A percentile compares a stretch with the other conserved stretches of the same genome.
phyloP scores from a whole-genome alignment of 768 basidiomycete species.

The Mycena chlorophos region DNA sequence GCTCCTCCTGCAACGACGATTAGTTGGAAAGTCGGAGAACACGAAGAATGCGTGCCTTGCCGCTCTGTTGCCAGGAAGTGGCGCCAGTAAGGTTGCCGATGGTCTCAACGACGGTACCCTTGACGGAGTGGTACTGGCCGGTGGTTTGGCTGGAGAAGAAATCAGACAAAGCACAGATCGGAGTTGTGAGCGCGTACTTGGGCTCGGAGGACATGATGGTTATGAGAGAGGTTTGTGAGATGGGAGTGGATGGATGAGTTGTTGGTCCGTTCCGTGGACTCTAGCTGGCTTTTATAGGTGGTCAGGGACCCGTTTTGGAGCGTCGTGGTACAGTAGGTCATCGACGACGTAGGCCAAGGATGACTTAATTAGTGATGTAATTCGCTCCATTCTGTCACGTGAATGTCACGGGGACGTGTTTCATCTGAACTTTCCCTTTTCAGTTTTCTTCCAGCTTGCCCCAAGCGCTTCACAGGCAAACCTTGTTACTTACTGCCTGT shows the following conservation, averaged over 20 bases:
- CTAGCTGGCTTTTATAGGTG: not conserved
- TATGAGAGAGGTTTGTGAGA: not conserved
- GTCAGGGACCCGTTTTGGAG: not conserved
- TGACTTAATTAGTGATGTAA: not conserved
- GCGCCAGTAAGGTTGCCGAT: slow-evolving; percentile 42
- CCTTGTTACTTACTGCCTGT: too few species aligned
- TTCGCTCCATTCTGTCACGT: not conserved
- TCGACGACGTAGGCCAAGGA: not conserved
- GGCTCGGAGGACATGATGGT: not conserved
- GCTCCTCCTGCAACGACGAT: slow-evolving; percentile 29
- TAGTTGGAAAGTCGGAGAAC: not conserved
- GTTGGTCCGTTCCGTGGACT: not conserved
- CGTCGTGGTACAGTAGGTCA: not conserved
- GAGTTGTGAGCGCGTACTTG: too few species aligned
- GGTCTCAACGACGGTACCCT: slow-evolving; percentile 16
- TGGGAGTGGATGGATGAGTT: not conserved
- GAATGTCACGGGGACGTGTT: not conserved
- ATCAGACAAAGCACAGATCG: too few species aligned
- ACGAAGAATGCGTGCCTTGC: slow-evolving; percentile 24
- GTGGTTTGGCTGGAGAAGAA: slow-evolving; percentile 20
- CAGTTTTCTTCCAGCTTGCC: not conserved
- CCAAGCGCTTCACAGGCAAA: too few species aligned
- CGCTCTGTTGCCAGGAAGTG: slow-evolving; percentile 33
- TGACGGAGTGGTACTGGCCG: slow-evolving; percentile 15
- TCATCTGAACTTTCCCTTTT: not conserved